phyloP scores from a whole-genome alignment of 164 flowering plant genomes.

The grape (Vitis vinifera) region ASM3070453v1 NC_081809.1:16626501-16627000 shows the following conservation, averaged over 20 bases:
- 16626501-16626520: conserved; percentile 52
- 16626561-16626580: conserved; percentile 29
- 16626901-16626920: conserved; percentile 84
- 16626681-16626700: conserved; percentile 21
- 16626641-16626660: conserved; percentile 75
- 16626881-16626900: conserved; percentile 97
- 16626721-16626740: conserved; percentile 30
- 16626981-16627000: conserved; percentile 39
- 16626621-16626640: conserved; percentile 79
- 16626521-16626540: conserved; percentile 34
- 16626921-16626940: conserved; percentile 80
- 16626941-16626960: conserved; percentile 40
- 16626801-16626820: conserved; percentile 31
- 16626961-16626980: conserved; percentile 57
- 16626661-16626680: conserved; percentile 11
- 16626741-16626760: conserved; percentile 34
- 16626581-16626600: conserved; percentile 35
- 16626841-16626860: conserved; percentile 40
- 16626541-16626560: conserved; percentile 29
- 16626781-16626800: conserved; percentile 22
- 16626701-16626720: conserved; percentile 33
- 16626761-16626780: conserved; percentile 19
- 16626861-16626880: conserved; percentile 79
- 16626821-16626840: conserved; percentile 36
- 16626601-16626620: conserved; percentile 57